phyloP scores from a whole-genome alignment of 176 grass and related monocot genomes.

The Tuctoria greenei region DNA sequence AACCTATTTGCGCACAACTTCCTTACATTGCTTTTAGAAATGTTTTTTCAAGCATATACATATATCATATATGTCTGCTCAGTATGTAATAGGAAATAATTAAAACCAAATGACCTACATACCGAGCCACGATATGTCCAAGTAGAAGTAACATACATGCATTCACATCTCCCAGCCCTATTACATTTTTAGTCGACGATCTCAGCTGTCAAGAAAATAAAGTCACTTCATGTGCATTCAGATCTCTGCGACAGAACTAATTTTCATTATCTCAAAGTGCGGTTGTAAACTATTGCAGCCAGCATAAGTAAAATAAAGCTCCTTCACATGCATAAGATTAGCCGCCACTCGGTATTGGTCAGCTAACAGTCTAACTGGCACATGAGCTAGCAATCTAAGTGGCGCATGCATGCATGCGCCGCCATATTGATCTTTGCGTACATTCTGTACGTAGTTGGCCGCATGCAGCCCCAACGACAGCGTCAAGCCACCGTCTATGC shows the following conservation, averaged over 20 bases:
- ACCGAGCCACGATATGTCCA: no score
- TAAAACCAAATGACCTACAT: not conserved
- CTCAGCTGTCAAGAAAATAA: not conserved
- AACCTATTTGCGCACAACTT: no score
- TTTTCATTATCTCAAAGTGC: slow-evolving; percentile 13
- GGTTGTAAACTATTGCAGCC: not conserved
- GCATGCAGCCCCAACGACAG: slow-evolving; percentile 6
- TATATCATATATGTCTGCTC: no score
- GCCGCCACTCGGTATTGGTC: not conserved
- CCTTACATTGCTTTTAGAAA: no score
- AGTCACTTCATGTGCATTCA: not conserved
- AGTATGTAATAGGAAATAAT: not conserved
- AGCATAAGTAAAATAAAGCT: not conserved
- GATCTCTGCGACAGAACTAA: slow-evolving; percentile 3
- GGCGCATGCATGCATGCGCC: not conserved
- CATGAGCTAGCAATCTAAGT: not conserved
- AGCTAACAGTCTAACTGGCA: not conserved
- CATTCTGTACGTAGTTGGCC: slow-evolving; percentile 9
- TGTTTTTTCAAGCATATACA: no score
- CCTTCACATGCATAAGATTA: slow-evolving; percentile 6
- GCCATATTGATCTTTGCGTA: not conserved
- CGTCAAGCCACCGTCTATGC: not conserved
- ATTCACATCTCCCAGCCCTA: not conserved
- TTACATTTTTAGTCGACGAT: not conserved
- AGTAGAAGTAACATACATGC: not conserved